A percentile compares a stretch with the other conserved stretches of the same genome.
Conservation (phyloP, 352 stramenopile genomes). For the Bremia lactucae region DNA sequence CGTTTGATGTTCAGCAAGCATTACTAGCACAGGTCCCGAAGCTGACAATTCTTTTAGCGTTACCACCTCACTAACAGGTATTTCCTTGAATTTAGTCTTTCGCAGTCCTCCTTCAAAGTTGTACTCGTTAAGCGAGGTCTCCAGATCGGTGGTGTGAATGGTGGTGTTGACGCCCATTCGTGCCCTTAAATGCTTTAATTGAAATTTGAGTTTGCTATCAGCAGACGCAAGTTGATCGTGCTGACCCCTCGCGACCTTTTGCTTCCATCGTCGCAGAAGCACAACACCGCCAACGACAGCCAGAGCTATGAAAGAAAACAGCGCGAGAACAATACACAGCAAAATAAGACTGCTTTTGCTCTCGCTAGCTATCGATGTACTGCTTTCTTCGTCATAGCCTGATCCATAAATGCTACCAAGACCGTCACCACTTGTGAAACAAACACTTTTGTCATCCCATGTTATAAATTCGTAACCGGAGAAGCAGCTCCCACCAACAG, state of each 20-base stretch:
- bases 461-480: slow-evolving; percentile 34
- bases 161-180: slow-evolving; percentile 16
- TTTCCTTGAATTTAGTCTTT: slow-evolving; percentile 51
- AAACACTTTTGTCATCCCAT: slow-evolving; percentile 42
- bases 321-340: slow-evolving; percentile 31
- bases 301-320: slow-evolving; percentile 30
- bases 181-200: slow-evolving; percentile 24
- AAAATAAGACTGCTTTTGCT: slow-evolving; percentile 15
- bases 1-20: slow-evolving; percentile 31
- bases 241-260: slow-evolving; percentile 27
- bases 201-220: slow-evolving; percentile 36
- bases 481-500: slow-evolving; percentile 28
- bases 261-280: slow-evolving; percentile 47
- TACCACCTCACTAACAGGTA: slow-evolving; percentile 27
- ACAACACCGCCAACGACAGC: slow-evolving; percentile 44
- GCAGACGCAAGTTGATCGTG: slow-evolving; percentile 15
- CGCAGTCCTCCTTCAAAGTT: slow-evolving; percentile 30
- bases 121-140: slow-evolving; percentile 30
- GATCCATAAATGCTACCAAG: slow-evolving; percentile 30
- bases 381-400: slow-evolving; percentile 19
- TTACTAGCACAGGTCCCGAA: slow-evolving; percentile 38
- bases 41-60: slow-evolving; percentile 30
- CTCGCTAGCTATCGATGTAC: slow-evolving; percentile 18
- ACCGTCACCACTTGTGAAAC: slow-evolving; percentile 32
- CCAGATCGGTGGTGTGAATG: slow-evolving; percentile 16